Evolutionary conservation across 2,329 filamentous ascomycete species (phyloP).

Genomic region (Beauveria pseudobassiana): DNA sequence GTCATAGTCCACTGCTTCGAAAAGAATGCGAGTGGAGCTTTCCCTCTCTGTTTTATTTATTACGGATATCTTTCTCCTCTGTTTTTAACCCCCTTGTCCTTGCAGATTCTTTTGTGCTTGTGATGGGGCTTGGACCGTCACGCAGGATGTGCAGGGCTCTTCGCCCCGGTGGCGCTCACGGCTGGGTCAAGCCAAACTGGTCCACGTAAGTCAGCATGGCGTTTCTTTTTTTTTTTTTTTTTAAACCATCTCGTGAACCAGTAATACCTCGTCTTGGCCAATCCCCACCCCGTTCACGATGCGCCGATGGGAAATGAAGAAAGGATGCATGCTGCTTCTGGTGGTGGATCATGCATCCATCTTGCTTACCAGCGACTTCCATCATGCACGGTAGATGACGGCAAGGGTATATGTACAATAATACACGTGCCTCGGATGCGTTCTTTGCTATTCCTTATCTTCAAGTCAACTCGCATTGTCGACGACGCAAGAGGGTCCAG

Average conservation of each 20-base stretch:
- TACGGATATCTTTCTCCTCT: background rate
- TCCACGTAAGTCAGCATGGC: slow-evolving; percentile 6
- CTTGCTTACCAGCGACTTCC: background rate
- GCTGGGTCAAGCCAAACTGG: background rate
- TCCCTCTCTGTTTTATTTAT: background rate
- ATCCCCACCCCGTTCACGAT: background rate
- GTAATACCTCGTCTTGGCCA: background rate
- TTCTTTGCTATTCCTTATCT: background rate
- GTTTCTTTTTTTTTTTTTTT: background rate
- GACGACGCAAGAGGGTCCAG: background rate
- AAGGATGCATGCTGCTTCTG: background rate
- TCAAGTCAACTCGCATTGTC: background rate
- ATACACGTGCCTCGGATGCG: background rate
- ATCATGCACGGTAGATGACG: background rate
- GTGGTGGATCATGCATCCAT: background rate
- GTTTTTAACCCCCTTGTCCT: background rate
- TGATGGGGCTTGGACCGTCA: background rate
- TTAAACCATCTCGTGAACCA: background rate
- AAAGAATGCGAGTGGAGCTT: slow-evolving; percentile 3
- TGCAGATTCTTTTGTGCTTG: slow-evolving; percentile 8
- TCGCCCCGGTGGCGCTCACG: slow-evolving; percentile 6
- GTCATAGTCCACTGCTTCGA: background rate
- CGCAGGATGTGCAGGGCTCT: background rate
- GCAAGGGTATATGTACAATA: background rate
- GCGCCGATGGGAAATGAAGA: slow-evolving; percentile 5